Evolutionary conservation across 2,329 filamentous ascomycete species (phyloP).

Genomic region (Lachnellula suecica): DNA sequence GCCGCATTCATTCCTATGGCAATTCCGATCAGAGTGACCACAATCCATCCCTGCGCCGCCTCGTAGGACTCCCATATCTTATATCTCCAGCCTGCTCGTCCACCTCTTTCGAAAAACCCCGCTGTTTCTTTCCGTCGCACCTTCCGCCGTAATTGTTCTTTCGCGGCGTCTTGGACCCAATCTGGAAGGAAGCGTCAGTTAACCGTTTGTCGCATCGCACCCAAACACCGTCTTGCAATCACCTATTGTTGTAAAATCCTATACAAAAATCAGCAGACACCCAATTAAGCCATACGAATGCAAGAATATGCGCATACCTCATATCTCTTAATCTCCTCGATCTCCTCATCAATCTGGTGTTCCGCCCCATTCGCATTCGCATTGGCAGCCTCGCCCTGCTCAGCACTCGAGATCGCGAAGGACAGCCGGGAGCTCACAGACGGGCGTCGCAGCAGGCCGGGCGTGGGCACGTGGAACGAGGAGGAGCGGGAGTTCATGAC

Average conservation of each 20-base stretch:
- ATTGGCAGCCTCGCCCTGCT: slow-evolving; percentile 57
- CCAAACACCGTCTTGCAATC: slow-evolving; percentile 20
- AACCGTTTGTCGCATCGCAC: slow-evolving; percentile 29
- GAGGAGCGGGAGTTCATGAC: slow-evolving; percentile 36
- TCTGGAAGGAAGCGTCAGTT: slow-evolving; percentile 58
- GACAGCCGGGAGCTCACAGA: slow-evolving; percentile 51
- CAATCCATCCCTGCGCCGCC: slow-evolving; percentile 96
- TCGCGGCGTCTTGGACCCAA: slow-evolving; percentile 96
- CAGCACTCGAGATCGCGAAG: slow-evolving; percentile 63
- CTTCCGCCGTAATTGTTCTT: slow-evolving; percentile 81
- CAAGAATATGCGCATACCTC: slow-evolving; percentile 53
- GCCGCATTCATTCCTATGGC: slow-evolving; percentile 93
- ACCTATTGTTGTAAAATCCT: slow-evolving; percentile 95
- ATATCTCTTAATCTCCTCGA: slow-evolving; percentile 96
- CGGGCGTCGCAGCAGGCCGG: slow-evolving; percentile 24
- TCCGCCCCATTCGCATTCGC: slow-evolving; percentile 55
- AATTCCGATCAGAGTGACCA: slow-evolving; percentile 85
- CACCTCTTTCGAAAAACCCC: slow-evolving; percentile 66
- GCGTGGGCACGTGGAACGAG: slow-evolving; percentile 28
- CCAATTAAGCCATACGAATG: not conserved
- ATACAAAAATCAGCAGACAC: slow-evolving; percentile 13
- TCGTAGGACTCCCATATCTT: slow-evolving; percentile 86
- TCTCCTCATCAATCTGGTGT: slow-evolving; percentile 85
- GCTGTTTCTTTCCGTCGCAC: slow-evolving; percentile 70
- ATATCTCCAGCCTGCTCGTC: slow-evolving; percentile 73